A percentile compares a stretch with the other conserved stretches of the same genome.
phyloP scores from a whole-genome alignment of 257 asterid genomes.

The Lycium ferocissimum region DNA sequence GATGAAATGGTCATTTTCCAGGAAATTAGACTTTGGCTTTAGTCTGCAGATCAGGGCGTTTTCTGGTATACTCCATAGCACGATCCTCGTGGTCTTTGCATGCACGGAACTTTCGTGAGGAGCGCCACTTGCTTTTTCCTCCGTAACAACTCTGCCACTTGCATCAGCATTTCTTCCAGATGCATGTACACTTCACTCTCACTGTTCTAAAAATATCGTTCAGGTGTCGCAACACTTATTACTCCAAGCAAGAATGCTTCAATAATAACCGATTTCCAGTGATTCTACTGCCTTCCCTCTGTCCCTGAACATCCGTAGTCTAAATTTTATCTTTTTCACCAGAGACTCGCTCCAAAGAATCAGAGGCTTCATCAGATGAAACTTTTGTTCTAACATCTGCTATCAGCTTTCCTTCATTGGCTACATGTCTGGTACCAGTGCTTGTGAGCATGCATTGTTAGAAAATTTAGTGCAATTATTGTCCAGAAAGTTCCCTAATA shows the following conservation, averaged over 20 bases:
- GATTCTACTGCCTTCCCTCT: neutral
- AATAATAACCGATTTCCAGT: too few relatives aligned
- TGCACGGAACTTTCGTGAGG: neutral
- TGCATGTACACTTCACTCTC: neutral
- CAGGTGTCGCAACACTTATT: neutral
- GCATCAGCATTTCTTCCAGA: neutral
- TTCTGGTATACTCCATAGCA: neutral
- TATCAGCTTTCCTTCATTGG: too few relatives aligned
- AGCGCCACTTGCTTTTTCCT: conserved; percentile 2
- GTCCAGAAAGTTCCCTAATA: neutral
- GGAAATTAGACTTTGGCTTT: neutral
- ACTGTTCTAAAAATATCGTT: neutral
- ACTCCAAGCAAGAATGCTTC: neutral
- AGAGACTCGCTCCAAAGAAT: neutral
- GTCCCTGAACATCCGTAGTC: neutral
- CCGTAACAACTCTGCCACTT: neutral
- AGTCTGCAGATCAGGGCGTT: too few relatives aligned
- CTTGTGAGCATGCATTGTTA: neutral
- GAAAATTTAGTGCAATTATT: neutral
- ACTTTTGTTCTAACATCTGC: too few relatives aligned
- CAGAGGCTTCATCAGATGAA: neutral
- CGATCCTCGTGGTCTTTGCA: neutral
- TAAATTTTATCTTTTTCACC: neutral
- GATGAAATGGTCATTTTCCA: neutral
- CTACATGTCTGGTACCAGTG: too few relatives aligned